phyloP scores from a whole-genome alignment of 73 alveolate species.

The Paramecium caudatum region DNA sequence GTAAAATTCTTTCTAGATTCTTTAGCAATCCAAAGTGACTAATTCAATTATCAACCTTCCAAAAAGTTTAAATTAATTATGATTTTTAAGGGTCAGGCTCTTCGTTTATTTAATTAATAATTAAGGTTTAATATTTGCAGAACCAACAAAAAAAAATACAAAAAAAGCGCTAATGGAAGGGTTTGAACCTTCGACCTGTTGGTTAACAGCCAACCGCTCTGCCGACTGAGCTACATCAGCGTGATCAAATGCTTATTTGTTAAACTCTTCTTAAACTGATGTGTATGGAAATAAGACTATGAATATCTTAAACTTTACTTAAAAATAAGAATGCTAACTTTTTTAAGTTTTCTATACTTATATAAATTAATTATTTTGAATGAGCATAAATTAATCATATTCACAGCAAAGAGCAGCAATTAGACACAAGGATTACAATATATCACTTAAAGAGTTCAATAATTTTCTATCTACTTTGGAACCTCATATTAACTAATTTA shows the following conservation, averaged over 20 bases:
- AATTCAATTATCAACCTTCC: too few species aligned
- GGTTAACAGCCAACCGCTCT: slow-evolving; percentile 76
- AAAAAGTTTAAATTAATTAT: too few species aligned
- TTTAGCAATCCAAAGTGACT: too few species aligned
- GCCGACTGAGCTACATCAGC: slow-evolving; percentile 76
- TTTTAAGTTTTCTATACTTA: too few species aligned
- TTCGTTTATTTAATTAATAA: neutral
- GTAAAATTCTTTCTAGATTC: neutral
- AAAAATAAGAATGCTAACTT: too few species aligned
- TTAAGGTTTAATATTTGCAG: neutral
- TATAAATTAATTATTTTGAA: too few species aligned
- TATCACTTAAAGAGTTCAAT: neutral
- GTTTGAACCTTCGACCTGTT: slow-evolving; percentile 72
- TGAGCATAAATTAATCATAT: too few species aligned
- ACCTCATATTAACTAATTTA: neutral
- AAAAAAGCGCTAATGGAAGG: slow-evolving; percentile 74
- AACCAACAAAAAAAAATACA: neutral
- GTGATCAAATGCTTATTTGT: neutral
- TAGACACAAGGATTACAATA: neutral
- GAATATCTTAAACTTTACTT: too few species aligned
- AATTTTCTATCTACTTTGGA: neutral
- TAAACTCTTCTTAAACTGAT: too few species aligned
- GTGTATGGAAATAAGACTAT: too few species aligned
- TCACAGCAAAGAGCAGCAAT: neutral
- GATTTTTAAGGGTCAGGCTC: neutral